Percentiles rank a stretch among this genome's conserved stretches.
Evolutionary conservation across 257 asterid genomes (phyloP).

Genomic region (Petrea volubilis): DNA sequence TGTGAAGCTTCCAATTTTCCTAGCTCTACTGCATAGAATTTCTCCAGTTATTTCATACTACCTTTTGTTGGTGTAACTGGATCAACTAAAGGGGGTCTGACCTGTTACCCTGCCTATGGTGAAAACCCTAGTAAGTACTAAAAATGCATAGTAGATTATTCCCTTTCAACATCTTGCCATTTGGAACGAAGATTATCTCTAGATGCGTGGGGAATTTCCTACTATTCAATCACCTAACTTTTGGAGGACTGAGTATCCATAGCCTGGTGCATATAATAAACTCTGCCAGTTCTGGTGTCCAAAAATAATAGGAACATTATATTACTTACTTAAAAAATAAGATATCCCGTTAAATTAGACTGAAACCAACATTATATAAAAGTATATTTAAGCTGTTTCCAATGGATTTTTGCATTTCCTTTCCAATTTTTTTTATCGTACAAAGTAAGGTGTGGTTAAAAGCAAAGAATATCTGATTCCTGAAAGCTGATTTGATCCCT

Average conservation of each 20-base stretch:
- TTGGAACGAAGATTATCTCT: not conserved
- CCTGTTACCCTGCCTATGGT: not conserved
- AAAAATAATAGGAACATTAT: not conserved
- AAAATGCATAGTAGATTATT: not conserved
- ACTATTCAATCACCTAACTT: not conserved
- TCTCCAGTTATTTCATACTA: no score
- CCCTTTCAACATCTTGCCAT: not conserved
- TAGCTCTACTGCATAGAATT: no score
- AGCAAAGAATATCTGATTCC: not conserved
- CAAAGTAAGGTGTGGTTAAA: not conserved
- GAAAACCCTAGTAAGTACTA: not conserved
- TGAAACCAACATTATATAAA: not conserved
- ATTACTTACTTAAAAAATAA: not conserved
- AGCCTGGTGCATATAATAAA: not conserved
- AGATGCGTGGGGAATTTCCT: not conserved
- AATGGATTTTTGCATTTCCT: not conserved
- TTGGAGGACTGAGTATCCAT: not conserved
- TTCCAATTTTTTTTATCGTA: not conserved
- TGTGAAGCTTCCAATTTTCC: no score
- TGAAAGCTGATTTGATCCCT: conserved; percentile 7
- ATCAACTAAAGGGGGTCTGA: not conserved
- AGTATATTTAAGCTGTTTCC: not conserved
- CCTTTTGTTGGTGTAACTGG: no score
- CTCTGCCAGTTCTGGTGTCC: not conserved
- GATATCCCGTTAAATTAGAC: not conserved